These are phyloP conservation scores for Polyporus arcularius DNA, from an alignment of 768 basidiomycete species.

Conservation along the genomic window DNA sequence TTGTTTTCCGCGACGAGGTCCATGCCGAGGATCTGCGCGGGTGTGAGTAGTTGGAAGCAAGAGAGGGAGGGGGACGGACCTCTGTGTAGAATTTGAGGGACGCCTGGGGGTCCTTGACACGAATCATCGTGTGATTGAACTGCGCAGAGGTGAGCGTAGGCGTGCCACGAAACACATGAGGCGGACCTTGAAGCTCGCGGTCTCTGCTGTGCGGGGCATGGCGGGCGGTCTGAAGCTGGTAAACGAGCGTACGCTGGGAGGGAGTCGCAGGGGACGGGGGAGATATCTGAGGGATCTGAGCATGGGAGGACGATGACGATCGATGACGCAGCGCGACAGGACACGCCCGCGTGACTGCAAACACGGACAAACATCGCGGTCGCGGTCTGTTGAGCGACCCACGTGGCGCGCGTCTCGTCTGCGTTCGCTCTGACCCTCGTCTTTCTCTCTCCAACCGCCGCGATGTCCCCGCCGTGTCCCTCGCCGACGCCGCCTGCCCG, in stretches of 20 bases:
- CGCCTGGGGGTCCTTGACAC: constrained; percentile 83
- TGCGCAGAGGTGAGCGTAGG: constrained; percentile 26
- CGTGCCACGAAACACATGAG: too few species aligned
- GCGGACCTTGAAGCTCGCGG: constrained; percentile 67
- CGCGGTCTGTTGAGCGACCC: constrained; percentile 18
- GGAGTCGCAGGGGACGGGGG: background rate
- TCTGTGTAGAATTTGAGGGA: constrained; percentile 83
- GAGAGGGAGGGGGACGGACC: constrained; percentile 38
- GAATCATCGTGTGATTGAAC: constrained; percentile 89
- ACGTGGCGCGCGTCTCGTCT: constrained; percentile 7
- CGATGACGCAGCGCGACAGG: constrained; percentile 7
- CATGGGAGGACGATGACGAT: background rate
- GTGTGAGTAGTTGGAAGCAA: too few species aligned
- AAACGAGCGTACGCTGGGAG: constrained; percentile 6
- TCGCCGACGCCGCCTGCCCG: background rate
- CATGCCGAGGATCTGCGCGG: constrained; percentile 32
- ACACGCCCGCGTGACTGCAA: constrained; percentile 17
- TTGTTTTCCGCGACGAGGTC: constrained; percentile 48
- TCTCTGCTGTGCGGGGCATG: constrained; percentile 68
- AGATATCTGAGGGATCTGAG: background rate
- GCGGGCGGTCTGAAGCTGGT: constrained; percentile 7
- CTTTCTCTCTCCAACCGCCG: too few species aligned
- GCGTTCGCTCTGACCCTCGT: background rate
- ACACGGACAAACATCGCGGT: constrained; percentile 19
- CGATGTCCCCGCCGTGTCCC: background rate